Evolutionary conservation across 768 basidiomycete genomes (phyloP).

Genomic region (Collybiopsis luxurians): DNA sequence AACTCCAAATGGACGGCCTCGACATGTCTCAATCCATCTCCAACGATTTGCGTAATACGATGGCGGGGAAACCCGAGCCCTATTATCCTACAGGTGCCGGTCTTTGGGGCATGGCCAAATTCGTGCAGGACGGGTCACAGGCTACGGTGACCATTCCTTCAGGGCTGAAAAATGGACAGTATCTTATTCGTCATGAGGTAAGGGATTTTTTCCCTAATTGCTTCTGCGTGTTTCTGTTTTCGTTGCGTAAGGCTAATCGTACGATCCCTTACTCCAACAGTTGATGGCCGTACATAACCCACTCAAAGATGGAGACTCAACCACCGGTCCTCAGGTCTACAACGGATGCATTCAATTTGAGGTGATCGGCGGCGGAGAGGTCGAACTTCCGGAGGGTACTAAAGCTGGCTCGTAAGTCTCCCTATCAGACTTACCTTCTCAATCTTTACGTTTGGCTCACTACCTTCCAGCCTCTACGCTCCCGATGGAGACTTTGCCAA

Average conservation of each 20-base stretch:
- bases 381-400: constrained; percentile 5
- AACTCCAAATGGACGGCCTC: constrained; percentile 18
- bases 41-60: constrained; percentile 14
- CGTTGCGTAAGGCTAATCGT: too few relatives aligned
- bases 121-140: constrained; percentile 18
- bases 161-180: constrained; percentile 19
- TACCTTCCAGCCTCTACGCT: constrained; percentile 1
- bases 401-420: constrained; percentile 6
- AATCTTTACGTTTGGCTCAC: background rate
- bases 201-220: too few relatives aligned
- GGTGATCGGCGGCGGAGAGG: constrained; percentile 5
- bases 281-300: constrained; percentile 19
- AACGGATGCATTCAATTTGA: constrained; percentile 13
- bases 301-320: constrained; percentile 15
- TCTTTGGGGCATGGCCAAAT: constrained; percentile 22
- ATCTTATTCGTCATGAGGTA: constrained; percentile 21
- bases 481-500: constrained; percentile 6
- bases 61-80: constrained; percentile 19
- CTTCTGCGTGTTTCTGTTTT: background rate
- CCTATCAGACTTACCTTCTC: background rate
- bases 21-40: constrained; percentile 20
- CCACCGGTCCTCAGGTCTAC: constrained; percentile 19
- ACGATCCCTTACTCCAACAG: too few relatives aligned
- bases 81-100: constrained; percentile 18
- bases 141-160: constrained; percentile 19